Conservation (phyloP, 805 yeast species). For the Zygotorulaspora sp. region DNA sequence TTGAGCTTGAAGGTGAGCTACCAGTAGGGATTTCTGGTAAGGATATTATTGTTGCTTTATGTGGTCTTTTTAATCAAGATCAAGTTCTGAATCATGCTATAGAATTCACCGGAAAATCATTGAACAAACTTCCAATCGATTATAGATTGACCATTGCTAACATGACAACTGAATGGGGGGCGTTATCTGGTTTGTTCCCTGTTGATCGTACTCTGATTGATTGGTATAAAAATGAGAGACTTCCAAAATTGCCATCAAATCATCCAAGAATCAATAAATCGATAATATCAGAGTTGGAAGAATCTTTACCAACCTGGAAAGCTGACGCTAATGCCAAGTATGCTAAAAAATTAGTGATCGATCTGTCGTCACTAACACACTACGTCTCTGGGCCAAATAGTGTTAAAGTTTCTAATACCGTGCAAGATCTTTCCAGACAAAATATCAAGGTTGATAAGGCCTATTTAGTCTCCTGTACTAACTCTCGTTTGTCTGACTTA, state of each 20-base stretch:
- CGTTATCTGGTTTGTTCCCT: conserved; percentile 95
- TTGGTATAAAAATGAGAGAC: conserved; percentile 68
- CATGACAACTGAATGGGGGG: conserved; percentile 99
- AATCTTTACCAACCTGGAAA: conserved; percentile 15
- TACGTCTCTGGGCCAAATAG: conserved; percentile 96
- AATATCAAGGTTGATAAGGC: conserved; percentile 86
- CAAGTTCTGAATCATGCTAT: conserved; percentile 92
- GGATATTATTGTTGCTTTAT: conserved; percentile 92
- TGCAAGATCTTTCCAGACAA: conserved; percentile 66
- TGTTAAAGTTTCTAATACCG: conserved; percentile 81
- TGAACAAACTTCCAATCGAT: conserved; percentile 66
- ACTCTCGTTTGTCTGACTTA: conserved; percentile 87
- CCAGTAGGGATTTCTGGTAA: conserved; percentile 91
- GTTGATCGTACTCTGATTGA: conserved; percentile 72
- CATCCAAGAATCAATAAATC: conserved; percentile 78
- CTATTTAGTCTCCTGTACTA: conserved; percentile 95
- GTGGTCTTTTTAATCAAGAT: conserved; percentile 89
- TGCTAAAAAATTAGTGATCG: conserved; percentile 82
- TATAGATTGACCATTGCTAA: conserved; percentile 90
- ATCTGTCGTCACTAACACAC: conserved; percentile 76
- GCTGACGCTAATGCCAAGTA: conserved; percentile 79
- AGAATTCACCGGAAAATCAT: conserved; percentile 84
- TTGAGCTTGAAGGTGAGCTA: conserved; percentile 74
- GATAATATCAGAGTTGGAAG: conserved; percentile 44
- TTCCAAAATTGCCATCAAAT: conserved; percentile 47